Conservation (phyloP, 495 filamentous ascomycete genomes). For the Viridothelium virens region DNA sequence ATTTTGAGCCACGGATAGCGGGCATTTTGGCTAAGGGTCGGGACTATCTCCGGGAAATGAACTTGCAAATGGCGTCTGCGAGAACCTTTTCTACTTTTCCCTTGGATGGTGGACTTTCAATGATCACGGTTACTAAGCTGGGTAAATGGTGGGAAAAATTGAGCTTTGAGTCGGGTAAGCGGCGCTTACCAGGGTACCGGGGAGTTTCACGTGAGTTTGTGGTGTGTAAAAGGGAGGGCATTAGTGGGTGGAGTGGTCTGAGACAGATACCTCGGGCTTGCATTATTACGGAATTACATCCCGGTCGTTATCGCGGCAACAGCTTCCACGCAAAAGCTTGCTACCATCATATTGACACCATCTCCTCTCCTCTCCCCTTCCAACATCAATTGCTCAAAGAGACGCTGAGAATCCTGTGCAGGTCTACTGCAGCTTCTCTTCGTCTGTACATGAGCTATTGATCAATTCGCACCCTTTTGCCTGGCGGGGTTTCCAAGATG, state of each 20-base stretch:
- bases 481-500: slow-evolving; percentile 16
- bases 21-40: slow-evolving; percentile 27
- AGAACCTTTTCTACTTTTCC: too few relatives aligned
- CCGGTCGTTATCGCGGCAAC: slow-evolving; percentile 6
- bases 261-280: not conserved
- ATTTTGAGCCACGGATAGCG: slow-evolving; percentile 35
- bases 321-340: not conserved
- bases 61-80: too few relatives aligned
- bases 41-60: too few relatives aligned
- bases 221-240: not conserved
- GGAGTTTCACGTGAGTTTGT: not conserved
- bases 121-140: not conserved
- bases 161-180: not conserved
- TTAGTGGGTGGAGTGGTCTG: not conserved
- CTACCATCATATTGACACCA: not conserved
- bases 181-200: not conserved
- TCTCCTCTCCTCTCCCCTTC: not conserved
- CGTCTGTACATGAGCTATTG: slow-evolving; percentile 4
- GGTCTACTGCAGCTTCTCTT: not conserved
- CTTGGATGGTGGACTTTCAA: not conserved
- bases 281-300: not conserved
- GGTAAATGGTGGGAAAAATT: not conserved
- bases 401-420: not conserved
- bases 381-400: not conserved
- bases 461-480: not conserved